Percentiles rank a stretch among this genome's conserved stretches.
These are phyloP conservation scores for Komagataella mondaviorum DNA, from an alignment of 805 yeast genomes.

Conservation along the genomic window DNA sequence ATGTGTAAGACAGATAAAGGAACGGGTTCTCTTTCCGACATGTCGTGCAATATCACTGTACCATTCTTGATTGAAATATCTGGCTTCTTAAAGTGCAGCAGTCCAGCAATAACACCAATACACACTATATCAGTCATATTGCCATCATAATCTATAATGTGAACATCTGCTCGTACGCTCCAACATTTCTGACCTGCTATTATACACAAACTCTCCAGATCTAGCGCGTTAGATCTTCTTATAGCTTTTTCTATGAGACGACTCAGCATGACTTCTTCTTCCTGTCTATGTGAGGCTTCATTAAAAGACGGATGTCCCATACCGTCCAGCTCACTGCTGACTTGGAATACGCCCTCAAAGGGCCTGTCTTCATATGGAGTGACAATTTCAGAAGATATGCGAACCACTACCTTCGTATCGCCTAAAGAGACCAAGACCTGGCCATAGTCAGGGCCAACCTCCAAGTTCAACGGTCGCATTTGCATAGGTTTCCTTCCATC, in stretches of 20 bases:
- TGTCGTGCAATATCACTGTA: slow-evolving; percentile 50
- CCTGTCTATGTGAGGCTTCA: slow-evolving; percentile 39
- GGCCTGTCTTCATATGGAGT: slow-evolving; percentile 86
- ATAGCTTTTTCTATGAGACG: slow-evolving; percentile 86
- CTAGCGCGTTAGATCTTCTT: slow-evolving; percentile 81
- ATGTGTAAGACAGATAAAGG: slow-evolving; percentile 76
- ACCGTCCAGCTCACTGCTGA: slow-evolving; percentile 77
- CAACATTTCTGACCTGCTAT: slow-evolving; percentile 87
- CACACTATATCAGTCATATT: slow-evolving; percentile 85
- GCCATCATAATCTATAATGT: slow-evolving; percentile 83
- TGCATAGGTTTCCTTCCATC: slow-evolving; percentile 60
- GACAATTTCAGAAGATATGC: slow-evolving; percentile 63
- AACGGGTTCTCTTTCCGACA: slow-evolving; percentile 76
- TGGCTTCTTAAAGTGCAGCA: slow-evolving; percentile 73
- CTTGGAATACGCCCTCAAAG: slow-evolving; percentile 79
- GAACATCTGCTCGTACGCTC: slow-evolving; percentile 83
- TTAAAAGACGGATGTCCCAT: slow-evolving; percentile 86
- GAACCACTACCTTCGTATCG: slow-evolving; percentile 53
- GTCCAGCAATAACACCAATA: slow-evolving; percentile 78
- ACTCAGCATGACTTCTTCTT: slow-evolving; percentile 72
- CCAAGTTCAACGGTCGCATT: slow-evolving; percentile 51
- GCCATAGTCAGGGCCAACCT: slow-evolving; percentile 62
- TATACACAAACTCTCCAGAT: slow-evolving; percentile 81
- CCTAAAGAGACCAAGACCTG: slow-evolving; percentile 73
- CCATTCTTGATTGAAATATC: slow-evolving; percentile 65